A percentile compares a stretch with the other conserved stretches of the same genome.
Evolutionary conservation across 768 basidiomycete genomes (phyloP).

Genomic region (Suillus hirtellus): DNA sequence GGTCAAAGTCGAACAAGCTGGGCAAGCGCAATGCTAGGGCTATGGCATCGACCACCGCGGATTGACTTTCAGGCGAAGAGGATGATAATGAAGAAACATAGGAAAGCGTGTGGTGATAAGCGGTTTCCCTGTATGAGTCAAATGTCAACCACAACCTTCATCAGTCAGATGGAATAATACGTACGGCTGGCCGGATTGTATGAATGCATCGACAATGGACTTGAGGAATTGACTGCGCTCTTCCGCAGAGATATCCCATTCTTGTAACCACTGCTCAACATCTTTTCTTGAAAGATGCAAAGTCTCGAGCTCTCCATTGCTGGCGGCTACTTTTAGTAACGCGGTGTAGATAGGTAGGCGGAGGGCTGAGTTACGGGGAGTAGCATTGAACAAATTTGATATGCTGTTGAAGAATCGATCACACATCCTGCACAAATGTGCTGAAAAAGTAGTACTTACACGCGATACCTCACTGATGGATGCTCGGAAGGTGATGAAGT

Average conservation of each 20-base stretch:
- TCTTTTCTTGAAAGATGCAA: conserved; percentile 59
- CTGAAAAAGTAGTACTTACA: conserved; percentile 42
- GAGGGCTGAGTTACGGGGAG: conserved; percentile 56
- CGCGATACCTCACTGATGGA: conserved; percentile 68
- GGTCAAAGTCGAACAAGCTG: conserved; percentile 76
- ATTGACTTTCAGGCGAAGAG: conserved; percentile 48
- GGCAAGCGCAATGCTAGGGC: conserved; percentile 66
- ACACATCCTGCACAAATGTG: background rate
- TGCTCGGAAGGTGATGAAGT: conserved; percentile 54
- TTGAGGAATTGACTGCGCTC: conserved; percentile 70
- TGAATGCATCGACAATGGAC: conserved; percentile 57
- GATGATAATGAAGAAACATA: conserved; percentile 63
- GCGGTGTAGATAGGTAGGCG: conserved; percentile 55
- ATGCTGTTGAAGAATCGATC: conserved; percentile 46
- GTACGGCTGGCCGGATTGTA: conserved; percentile 59
- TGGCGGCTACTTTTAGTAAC: conserved; percentile 58
- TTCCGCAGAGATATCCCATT: conserved; percentile 67
- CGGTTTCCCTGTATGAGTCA: conserved; percentile 42
- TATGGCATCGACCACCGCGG: conserved; percentile 61
- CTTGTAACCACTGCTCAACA: conserved; percentile 76
- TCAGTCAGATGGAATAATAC: conserved; percentile 28
- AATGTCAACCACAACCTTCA: background rate
- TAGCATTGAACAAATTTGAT: conserved; percentile 79
- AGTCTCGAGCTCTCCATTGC: conserved; percentile 60
- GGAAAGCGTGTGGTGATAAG: conserved; percentile 66